A percentile compares a stretch with the other conserved stretches of the same genome.
Conservation (phyloP, 192 early-diverging fungal species). For the Rhizoclosmatium sp. region DNA sequence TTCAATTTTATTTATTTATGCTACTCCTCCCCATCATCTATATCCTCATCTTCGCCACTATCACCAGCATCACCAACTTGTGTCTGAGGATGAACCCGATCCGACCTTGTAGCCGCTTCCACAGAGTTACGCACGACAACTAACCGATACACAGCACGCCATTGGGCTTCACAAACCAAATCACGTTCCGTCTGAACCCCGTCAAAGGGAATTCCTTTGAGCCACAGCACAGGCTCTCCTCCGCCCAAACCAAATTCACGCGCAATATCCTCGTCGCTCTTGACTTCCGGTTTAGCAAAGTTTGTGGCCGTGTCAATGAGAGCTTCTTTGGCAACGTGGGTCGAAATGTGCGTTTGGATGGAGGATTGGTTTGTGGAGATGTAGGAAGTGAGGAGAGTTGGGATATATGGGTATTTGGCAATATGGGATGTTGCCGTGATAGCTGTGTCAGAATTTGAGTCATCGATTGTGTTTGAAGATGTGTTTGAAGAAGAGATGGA, state of each 20-base stretch:
- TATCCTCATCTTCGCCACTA: too few species aligned
- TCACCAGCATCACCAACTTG: too few species aligned
- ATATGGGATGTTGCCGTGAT: slow-evolving; percentile 1
- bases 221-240: slow-evolving; percentile 13
- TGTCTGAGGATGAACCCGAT: too few species aligned
- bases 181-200: slow-evolving; percentile 41
- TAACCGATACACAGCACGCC: slow-evolving; percentile 39
- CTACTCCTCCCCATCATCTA: too few species aligned
- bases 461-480: too few species aligned
- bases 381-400: not conserved
- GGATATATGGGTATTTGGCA: slow-evolving; percentile 7
- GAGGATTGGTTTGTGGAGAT: not conserved
- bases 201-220: slow-evolving; percentile 39
- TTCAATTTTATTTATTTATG: too few species aligned
- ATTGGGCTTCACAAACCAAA: slow-evolving; percentile 40
- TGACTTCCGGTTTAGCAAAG: slow-evolving; percentile 24
- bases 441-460: not conserved
- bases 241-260: not conserved
- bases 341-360: not conserved
- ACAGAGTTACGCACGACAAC: slow-evolving; percentile 32
- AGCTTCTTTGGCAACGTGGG: not conserved
- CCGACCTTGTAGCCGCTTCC: not conserved
- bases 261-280: not conserved
- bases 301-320: slow-evolving; percentile 38
- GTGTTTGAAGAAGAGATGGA: not conserved